These are phyloP conservation scores for Gaultheria prostrata DNA, from an alignment of 148 eudicot species.

Conservation along the genomic window DNA sequence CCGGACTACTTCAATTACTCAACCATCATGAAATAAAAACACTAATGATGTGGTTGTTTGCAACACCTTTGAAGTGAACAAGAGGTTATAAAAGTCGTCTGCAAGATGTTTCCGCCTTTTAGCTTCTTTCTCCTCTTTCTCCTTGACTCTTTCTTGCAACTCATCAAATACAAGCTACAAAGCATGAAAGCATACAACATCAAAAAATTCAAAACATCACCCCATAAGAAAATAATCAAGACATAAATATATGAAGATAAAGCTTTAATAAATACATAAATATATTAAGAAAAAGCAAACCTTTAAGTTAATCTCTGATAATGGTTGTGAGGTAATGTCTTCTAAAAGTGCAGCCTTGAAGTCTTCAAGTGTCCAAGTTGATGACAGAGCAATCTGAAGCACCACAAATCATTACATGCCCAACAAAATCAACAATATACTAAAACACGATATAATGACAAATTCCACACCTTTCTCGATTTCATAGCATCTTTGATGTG, in stretches of 20 bases:
- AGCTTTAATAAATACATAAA: conserved; percentile 25
- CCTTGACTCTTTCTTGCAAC: conserved; percentile 62
- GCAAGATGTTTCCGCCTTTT: conserved; percentile 77
- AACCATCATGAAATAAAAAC: not conserved
- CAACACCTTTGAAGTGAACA: conserved; percentile 70
- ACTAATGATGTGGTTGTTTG: not conserved
- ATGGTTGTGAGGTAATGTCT: conserved; percentile 41
- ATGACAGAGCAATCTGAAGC: conserved; percentile 57
- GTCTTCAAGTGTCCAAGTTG: conserved; percentile 83
- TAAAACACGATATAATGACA: not conserved
- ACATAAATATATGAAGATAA: not conserved
- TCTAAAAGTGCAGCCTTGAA: conserved; percentile 65
- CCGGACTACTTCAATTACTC: not conserved
- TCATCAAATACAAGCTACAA: conserved; percentile 83
- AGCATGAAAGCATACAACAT: conserved; percentile 12
- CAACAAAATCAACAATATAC: not conserved
- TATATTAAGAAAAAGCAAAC: conserved; percentile 26
- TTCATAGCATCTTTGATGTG: conserved; percentile 75
- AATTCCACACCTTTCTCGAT: conserved; percentile 58
- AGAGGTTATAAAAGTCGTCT: conserved; percentile 62
- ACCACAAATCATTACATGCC: conserved; percentile 10
- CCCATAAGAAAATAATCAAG: not conserved
- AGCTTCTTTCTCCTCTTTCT: conserved; percentile 91
- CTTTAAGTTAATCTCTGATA: conserved; percentile 75
- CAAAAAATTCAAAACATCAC: not conserved